Evolutionary conservation across 495 filamentous ascomycete species (phyloP).

Genomic region (Penicillium steckii): DNA sequence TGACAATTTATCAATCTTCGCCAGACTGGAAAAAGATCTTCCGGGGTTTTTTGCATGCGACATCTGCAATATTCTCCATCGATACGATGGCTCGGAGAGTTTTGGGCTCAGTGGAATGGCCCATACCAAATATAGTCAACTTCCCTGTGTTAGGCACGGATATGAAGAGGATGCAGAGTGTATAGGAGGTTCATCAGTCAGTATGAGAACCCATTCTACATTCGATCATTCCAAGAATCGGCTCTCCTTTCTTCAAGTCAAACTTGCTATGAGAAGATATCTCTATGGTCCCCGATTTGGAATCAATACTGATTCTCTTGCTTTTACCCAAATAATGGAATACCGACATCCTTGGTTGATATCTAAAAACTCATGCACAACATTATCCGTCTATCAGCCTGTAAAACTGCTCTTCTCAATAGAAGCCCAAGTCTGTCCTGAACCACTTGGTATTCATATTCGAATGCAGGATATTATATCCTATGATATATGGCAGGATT

Average conservation of each 20-base stretch:
- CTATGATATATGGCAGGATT: neutral
- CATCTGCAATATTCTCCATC: neutral
- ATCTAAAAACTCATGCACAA: no score
- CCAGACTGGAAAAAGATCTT: neutral
- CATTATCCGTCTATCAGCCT: no score
- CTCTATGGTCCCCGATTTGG: neutral
- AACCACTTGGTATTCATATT: neutral
- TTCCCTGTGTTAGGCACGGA: neutral
- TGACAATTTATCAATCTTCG: neutral
- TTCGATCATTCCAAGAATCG: neutral
- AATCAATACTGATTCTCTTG: neutral
- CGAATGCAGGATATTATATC: neutral
- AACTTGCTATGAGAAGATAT: slow-evolving; percentile 3
- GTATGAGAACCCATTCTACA: neutral
- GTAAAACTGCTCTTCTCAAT: neutral
- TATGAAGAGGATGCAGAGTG: neutral
- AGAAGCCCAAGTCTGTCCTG: neutral
- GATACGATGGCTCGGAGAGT: slow-evolving; percentile 1
- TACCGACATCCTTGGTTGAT: neutral
- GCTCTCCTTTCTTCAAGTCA: neutral
- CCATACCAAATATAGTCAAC: neutral
- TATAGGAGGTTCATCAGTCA: neutral
- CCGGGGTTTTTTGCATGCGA: neutral
- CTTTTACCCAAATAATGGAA: neutral
- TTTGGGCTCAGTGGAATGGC: neutral